Base-by-base conservation (phyloP, 495 filamentous ascomycete genomes). In the Tetracladium setigerum region DNA sequence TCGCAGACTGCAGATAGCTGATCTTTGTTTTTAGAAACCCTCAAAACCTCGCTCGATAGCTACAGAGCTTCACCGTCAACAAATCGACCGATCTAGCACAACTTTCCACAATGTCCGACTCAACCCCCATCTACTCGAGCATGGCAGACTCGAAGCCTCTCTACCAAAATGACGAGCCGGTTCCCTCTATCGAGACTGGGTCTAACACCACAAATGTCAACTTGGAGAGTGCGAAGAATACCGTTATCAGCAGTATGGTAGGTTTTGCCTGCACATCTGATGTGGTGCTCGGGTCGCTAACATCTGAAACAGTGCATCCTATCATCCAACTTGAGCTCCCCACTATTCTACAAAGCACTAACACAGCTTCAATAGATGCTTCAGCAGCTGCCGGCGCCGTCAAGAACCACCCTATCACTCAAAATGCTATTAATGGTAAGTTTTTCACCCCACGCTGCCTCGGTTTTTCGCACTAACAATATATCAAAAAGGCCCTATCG, bases 401-500 rank as follows among this genome's bases (percentile, higher is more conserved):
- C 43, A 52, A 59, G 36, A 64, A 64, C 39, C 63, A 66, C 46
- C 63, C 64, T 30, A 43, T 58, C 17, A 66, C 64, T 37, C 64
- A 67, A 50, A 66, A 41, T 22, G 31, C 62, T 27, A 54, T 52
- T 39, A 60, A 66, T 35, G 56, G 62, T 46, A 46, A 53, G 37
- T 47, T n/a, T n/a, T n/a, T n/a, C n/a, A n/a, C n/a, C n/a, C n/a
- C n/a, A n/a, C n/a, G n/a, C 30, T 41, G 55, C 52, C 43, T 24
- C 17, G 31, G 39, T 53, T 44, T 22, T 46, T 24, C n/a, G 38
- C 37, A 46, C 52, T 50, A 38, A 53, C 45, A 19, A 41, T 15
- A 42, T 45, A 30, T n/a, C 17, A 18, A 22, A 36, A 57, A 89
- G 88, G 84, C 46, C 84, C 88, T 30, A 69, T 92, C 41, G 85